A percentile compares a stretch with the other conserved stretches of the same genome.
phyloP scores from a whole-genome alignment of 2,329 filamentous ascomycete genomes.

The Penicillium hordei region DNA sequence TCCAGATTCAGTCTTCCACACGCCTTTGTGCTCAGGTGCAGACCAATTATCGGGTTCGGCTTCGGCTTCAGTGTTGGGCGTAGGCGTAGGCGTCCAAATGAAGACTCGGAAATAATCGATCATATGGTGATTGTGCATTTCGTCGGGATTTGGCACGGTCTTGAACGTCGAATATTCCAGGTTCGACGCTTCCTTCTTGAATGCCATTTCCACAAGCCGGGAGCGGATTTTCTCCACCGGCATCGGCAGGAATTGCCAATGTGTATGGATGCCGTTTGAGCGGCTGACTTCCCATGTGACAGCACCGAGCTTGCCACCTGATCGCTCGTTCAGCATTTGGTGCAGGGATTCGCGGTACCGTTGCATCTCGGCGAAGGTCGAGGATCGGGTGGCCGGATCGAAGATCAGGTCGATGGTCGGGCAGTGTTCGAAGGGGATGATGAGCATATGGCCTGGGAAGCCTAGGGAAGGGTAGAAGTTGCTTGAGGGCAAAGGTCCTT shows the following conservation, averaged over 20 bases:
- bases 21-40: slow-evolving; percentile 5
- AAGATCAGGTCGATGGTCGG: slow-evolving; percentile 71
- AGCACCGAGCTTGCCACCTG: slow-evolving; percentile 63
- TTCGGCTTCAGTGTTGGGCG: slow-evolving; percentile 2
- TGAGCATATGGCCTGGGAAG: slow-evolving; percentile 84
- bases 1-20: slow-evolving; percentile 33
- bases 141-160: slow-evolving; percentile 38
- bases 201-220: slow-evolving; percentile 81
- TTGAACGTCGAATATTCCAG: slow-evolving; percentile 57
- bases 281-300: slow-evolving; percentile 94
- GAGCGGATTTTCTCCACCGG: slow-evolving; percentile 65
- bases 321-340: slow-evolving; percentile 62
- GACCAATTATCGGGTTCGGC: slow-evolving; percentile 8
- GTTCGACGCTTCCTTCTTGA: slow-evolving; percentile 85
- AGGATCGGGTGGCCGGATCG: slow-evolving; percentile 54
- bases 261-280: slow-evolving; percentile 75
- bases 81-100: slow-evolving; percentile 63
- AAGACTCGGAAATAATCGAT: slow-evolving; percentile 75
- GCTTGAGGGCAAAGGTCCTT: slow-evolving; percentile 76
- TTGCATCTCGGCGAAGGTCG: slow-evolving; percentile 76
- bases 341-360: slow-evolving; percentile 76
- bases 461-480: slow-evolving; percentile 69
- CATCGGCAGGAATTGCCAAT: slow-evolving; percentile 90
- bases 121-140: slow-evolving; percentile 42
- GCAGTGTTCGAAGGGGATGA: slow-evolving; percentile 82